These are phyloP conservation scores for Posidonia australis DNA, from an alignment of 106 monocot genomes.

Conservation along the genomic window DNA sequence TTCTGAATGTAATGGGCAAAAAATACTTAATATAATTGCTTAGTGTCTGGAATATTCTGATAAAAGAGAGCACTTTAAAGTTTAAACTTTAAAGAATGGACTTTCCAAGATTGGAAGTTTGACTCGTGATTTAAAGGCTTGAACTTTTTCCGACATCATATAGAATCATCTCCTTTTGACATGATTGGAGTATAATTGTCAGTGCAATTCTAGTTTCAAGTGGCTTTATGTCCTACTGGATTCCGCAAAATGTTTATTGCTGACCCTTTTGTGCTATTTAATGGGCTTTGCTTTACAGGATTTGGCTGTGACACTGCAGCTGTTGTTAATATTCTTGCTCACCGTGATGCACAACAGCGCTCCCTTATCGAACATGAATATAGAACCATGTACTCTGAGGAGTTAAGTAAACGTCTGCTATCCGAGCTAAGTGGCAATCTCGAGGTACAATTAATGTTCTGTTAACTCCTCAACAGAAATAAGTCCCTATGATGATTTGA, in stretches of 20 bases:
- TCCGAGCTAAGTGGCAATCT: constrained; percentile 65
- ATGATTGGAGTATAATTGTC: no score
- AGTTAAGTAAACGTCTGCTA: constrained; percentile 33
- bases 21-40: no score
- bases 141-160: no score
- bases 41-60: no score
- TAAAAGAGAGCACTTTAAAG: no score
- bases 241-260: neutral
- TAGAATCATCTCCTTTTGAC: no score
- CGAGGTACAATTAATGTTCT: constrained; percentile 21
- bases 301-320: constrained; percentile 58
- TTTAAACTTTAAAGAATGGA: no score
- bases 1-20: no score
- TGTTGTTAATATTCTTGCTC: constrained; percentile 63
- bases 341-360: constrained; percentile 66
- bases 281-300: constrained; percentile 21
- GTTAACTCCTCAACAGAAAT: neutral
- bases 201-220: neutral
- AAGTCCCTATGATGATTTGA: neutral
- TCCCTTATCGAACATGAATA: constrained; percentile 79
- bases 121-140: no score
- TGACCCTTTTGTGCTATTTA: neutral
- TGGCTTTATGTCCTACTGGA: neutral
- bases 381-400: constrained; percentile 49
- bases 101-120: no score